Evolutionary conservation across 345 rosid genomes (phyloP), one percentile per base, ranked within the genome.

Genomic region (Tarenaya hassleriana): DNA sequence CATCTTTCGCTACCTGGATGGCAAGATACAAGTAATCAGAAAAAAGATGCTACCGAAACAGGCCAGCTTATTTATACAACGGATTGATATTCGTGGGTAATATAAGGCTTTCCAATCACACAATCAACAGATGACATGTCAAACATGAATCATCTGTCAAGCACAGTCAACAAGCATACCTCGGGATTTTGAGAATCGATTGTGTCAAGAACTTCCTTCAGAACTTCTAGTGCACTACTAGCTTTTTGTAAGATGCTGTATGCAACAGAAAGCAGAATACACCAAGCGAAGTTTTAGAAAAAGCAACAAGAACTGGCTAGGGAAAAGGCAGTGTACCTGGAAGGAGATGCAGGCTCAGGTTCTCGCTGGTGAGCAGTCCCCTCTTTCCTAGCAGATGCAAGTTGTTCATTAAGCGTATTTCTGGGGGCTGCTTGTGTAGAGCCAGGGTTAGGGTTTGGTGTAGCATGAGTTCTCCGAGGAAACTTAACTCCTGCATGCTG

Each of bases 241-340:
- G 98, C 96, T 75, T 87, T 87, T 71, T 81, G 96, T 73, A 92
- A 77, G 55, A 84, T 79, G 58, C 98, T 91, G 85, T 20, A 51
- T 7, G 16, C 43, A 71, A 56, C 34, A 41, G 50, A 45, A 27
- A 35, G 35, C 39, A 49, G 32, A 21, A 55, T 49, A 34, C 47
- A 59, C 21, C 27, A 34, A 33, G 16, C 0, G 12, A 39, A 13
- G 14, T 0, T 13, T 39, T 31, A 15, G 34, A n/a, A 8, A 39
- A 41, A 50, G 44, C 11, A 42, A 9, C 4, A 27, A 62, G 40
- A 12, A 50, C 41, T 20, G 37, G 63, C 20, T 8, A 13, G 3
- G n/a, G 29, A 11, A 52, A 68, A 11, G 18, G 34, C 19, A n/a
- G 34, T 37, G 34, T 69, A 83, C 98, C 96, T 87, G 44, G 95